Conservation (phyloP, 352 stramenopile species). For the Phytophthora pinifolia region DNA sequence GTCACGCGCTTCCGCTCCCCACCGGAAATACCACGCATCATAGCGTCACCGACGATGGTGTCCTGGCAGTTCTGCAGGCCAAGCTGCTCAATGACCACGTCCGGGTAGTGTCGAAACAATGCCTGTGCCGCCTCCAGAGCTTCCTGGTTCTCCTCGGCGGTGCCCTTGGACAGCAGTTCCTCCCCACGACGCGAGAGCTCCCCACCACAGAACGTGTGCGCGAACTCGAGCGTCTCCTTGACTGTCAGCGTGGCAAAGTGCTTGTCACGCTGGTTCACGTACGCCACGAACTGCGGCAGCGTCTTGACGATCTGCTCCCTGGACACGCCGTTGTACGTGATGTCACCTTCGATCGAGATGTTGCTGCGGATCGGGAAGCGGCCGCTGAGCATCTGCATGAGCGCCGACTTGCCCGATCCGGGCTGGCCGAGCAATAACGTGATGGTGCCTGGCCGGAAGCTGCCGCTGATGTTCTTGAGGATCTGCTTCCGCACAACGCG, state of each 20-base stretch:
- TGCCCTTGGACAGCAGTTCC: no score
- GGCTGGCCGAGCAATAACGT: slow-evolving; percentile 41
- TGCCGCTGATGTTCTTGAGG: no score
- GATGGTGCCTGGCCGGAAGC: slow-evolving; percentile 26
- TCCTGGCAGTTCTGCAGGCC: slow-evolving; percentile 32
- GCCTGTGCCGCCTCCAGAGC: no score
- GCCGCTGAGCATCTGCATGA: slow-evolving; percentile 47
- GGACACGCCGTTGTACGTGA: slow-evolving; percentile 41
- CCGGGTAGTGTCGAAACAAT: slow-evolving; percentile 34
- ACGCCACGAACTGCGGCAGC: slow-evolving; percentile 47
- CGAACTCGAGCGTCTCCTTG: slow-evolving; percentile 54
- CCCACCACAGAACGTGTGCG: slow-evolving; percentile 35
- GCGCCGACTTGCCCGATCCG: slow-evolving; percentile 37
- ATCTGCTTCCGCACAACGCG: no score
- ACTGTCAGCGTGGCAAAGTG: slow-evolving; percentile 54
- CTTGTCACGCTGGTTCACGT: slow-evolving; percentile 50
- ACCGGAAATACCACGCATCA: slow-evolving; percentile 56
- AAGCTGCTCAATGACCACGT: slow-evolving; percentile 37
- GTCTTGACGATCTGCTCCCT: slow-evolving; percentile 29
- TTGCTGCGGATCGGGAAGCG: slow-evolving; percentile 39
- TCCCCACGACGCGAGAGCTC: no score
- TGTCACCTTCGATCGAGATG: slow-evolving; percentile 35
- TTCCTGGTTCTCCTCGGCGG: no score
- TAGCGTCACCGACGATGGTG: slow-evolving; percentile 50
- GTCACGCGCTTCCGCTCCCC: slow-evolving; percentile 66